Evolutionary conservation across 2,329 filamentous ascomycete species (phyloP).

Genomic region (Neopestalotiopsis sp.): DNA sequence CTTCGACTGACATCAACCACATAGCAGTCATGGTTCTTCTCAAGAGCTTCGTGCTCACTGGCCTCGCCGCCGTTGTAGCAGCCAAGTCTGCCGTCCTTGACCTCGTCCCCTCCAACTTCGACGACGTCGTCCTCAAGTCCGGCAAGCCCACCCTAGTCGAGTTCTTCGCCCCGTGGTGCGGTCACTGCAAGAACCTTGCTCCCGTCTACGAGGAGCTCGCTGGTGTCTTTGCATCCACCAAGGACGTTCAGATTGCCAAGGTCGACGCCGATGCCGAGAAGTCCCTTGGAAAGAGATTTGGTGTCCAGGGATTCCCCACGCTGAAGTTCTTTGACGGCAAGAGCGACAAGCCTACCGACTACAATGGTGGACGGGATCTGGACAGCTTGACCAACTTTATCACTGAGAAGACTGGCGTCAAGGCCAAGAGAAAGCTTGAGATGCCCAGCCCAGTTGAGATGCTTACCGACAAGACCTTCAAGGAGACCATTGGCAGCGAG

Average conservation of each 20-base stretch:
- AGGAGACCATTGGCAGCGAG: slow-evolving; percentile 77
- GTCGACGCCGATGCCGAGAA: slow-evolving; percentile 94
- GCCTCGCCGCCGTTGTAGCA: slow-evolving; percentile 60
- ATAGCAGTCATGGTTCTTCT: slow-evolving; percentile 56
- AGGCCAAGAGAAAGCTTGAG: slow-evolving; percentile 77
- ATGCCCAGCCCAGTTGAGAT: slow-evolving; percentile 78
- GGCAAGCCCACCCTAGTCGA: slow-evolving; percentile 96
- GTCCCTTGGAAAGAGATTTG: slow-evolving; percentile 82
- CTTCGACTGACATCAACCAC: background rate
- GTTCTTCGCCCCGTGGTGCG: slow-evolving; percentile 99
- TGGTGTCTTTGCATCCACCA: slow-evolving; percentile 71
- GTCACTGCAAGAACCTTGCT: slow-evolving; percentile 97
- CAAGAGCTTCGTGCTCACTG: slow-evolving; percentile 65
- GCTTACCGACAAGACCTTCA: slow-evolving; percentile 82
- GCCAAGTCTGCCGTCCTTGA: slow-evolving; percentile 88
- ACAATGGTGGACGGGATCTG: slow-evolving; percentile 84
- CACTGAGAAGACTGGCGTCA: slow-evolving; percentile 84
- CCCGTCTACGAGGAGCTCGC: slow-evolving; percentile 94
- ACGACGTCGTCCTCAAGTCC: slow-evolving; percentile 84
- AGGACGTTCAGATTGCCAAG: slow-evolving; percentile 85
- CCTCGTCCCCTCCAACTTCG: slow-evolving; percentile 89
- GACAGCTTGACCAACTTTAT: slow-evolving; percentile 85
- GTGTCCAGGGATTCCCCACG: slow-evolving; percentile 93
- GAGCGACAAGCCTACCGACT: slow-evolving; percentile 83
- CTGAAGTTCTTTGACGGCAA: slow-evolving; percentile 98